phyloP scores from a whole-genome alignment of 208 protist species.

The Trypanosoma caninum region DNA sequence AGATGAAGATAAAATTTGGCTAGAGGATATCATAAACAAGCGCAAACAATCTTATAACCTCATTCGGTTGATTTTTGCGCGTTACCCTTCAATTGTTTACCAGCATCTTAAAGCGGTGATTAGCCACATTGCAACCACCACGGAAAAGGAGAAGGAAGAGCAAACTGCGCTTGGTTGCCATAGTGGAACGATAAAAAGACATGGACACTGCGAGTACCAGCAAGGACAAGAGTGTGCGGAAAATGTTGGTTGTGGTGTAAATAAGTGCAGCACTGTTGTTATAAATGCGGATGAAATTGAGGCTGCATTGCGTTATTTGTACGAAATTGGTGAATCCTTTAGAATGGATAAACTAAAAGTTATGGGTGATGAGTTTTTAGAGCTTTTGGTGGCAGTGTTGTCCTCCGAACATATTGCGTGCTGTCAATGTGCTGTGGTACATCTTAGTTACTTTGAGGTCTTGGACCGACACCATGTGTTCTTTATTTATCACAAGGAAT shows the following conservation, averaged over 20 bases:
- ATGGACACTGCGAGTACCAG: neutral
- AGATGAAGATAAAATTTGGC: conserved; percentile 43
- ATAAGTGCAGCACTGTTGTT: neutral
- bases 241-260: neutral
- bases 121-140: conserved; percentile 1
- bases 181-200: neutral
- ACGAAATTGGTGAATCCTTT: conserved; percentile 68
- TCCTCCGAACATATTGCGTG: conserved; percentile 34
- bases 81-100: conserved; percentile 40
- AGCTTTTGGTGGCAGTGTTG: conserved; percentile 50
- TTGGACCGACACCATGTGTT: conserved; percentile 69
- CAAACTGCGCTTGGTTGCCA: too few species aligned
- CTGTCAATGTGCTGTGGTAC: conserved; percentile 33
- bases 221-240: neutral
- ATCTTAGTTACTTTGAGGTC: conserved; percentile 77
- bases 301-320: conserved; percentile 68
- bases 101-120: conserved; percentile 41
- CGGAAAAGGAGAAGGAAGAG: neutral
- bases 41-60: conserved; percentile 66
- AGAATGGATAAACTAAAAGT: conserved; percentile 48
- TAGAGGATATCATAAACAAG: conserved; percentile 57
- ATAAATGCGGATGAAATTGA: conserved; percentile 39
- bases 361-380: conserved; percentile 30
- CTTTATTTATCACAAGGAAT: conserved; percentile 52
- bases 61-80: conserved; percentile 55